Conservation (phyloP, 2,329 filamentous ascomycete genomes). For the Ascochyta viciae-villosae region DNA sequence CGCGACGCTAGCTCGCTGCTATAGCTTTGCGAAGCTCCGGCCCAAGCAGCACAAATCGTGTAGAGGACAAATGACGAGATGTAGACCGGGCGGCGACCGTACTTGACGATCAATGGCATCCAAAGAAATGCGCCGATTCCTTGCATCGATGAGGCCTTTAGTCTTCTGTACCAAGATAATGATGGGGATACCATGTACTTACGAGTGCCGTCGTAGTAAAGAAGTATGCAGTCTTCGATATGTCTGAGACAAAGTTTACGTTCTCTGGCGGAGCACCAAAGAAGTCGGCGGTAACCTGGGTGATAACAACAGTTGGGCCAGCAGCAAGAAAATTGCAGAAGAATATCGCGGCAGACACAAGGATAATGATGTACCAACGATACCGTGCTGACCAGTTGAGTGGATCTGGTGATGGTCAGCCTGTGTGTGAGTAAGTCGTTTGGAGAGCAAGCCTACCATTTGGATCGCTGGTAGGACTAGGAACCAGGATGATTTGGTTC, state of each 20-base stretch:
- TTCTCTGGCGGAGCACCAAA: background rate
- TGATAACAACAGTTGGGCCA: conserved; percentile 56
- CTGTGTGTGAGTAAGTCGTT: background rate
- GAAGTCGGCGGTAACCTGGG: too few species aligned
- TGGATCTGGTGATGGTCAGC: background rate
- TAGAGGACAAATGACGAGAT: conserved; percentile 59
- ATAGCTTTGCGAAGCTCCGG: conserved; percentile 63
- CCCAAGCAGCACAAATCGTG: conserved; percentile 59
- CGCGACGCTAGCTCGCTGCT: conserved; percentile 67
- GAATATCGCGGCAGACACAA: conserved; percentile 62
- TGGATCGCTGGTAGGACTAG: background rate
- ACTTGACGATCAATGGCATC: conserved; percentile 50
- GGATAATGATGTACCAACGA: conserved; percentile 59
- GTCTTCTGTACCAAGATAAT: too few species aligned
- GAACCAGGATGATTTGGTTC: background rate
- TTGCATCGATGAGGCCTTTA: conserved; percentile 42
- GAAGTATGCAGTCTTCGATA: conserved; percentile 60
- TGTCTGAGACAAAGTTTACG: conserved; percentile 40
- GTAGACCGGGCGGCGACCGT: conserved; percentile 59
- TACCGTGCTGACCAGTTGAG: conserved; percentile 47
- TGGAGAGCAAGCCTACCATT: background rate
- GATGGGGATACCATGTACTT: too few species aligned
- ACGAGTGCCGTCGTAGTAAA: conserved; percentile 59
- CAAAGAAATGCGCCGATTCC: conserved; percentile 51
- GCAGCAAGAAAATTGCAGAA: conserved; percentile 65